Evolutionary conservation across 2,329 filamentous ascomycete genomes (phyloP), one percentile per base, ranked within the genome.

Genomic region (Rhexocercosporidium sp.): DNA sequence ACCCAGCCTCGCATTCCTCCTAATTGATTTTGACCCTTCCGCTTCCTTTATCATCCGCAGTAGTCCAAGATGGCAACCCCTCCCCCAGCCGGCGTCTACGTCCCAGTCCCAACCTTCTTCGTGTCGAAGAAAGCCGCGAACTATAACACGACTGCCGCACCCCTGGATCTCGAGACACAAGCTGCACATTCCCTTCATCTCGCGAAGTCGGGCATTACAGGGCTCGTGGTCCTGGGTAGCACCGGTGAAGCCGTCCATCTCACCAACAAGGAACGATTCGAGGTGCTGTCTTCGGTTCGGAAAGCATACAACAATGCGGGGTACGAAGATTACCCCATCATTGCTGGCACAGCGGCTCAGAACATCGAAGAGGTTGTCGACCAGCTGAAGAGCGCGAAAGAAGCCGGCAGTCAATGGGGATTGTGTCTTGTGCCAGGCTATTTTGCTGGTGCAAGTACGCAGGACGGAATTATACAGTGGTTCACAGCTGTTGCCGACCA

Each of bases 231-330:
- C 39, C 82, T 90, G 41, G 88, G 88, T 29, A 87, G 84, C 46
- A 90, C 87, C 0, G 88, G 88, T 66, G 88, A 90, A 77, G 87
- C 87, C 2, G 84, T 90, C 27, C 87, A 89, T 77, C 79, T 90
- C 64, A 83, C 85, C 8, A 82, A 81, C 66, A 76, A 80, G 37
- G 88, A 90, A 75, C 85, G 88, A 57, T 82, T 81, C 68, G 81
- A 84, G 20, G 77, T 90, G 57, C 80, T 90, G 59, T 80, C 80
- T 8, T 82, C 82, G 53, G 83, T 88, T 47, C 81, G 86, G 66
- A 82, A 84, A 74, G 84, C 83, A 8, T 78, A 89, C 41, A 82
- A 86, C 54, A 81, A 82, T 53, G 84, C 82, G 0, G 87, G 87
- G 0, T 89, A 84, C 78, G 80, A 81, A 46, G 83, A 87, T 72